phyloP scores from a whole-genome alignment of 768 basidiomycete genomes.

The Tulasnella sp. region DNA sequence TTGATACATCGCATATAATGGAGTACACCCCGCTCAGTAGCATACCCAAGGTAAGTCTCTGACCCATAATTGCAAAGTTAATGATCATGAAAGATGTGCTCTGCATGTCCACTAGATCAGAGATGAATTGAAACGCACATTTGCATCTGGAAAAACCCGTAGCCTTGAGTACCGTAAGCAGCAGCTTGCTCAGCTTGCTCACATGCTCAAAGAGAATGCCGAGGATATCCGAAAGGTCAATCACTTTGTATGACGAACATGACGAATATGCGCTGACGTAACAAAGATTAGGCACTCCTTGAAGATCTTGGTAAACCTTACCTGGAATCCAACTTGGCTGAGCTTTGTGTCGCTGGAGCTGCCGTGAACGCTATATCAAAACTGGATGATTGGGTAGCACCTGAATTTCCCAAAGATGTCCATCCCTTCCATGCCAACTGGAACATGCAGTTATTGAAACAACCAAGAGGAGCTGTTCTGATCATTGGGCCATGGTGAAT shows the following conservation, averaged over 20 bases:
- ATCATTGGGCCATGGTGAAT: conserved; percentile 20
- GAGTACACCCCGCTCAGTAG: not conserved
- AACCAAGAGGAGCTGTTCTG: conserved; percentile 40
- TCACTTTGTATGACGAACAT: conserved; percentile 23
- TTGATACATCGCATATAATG: not conserved
- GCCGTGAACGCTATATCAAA: conserved; percentile 41
- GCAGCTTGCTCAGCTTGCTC: conserved; percentile 6
- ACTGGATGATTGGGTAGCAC: conserved; percentile 63
- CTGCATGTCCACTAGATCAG: not conserved
- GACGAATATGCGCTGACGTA: conserved; percentile 21
- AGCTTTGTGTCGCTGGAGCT: conserved; percentile 44
- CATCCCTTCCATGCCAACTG: conserved; percentile 41
- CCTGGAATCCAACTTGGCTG: conserved; percentile 44
- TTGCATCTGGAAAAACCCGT: conserved; percentile 1
- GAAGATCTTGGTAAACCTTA: not conserved
- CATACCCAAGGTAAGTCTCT: not conserved
- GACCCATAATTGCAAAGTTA: not conserved
- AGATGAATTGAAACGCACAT: conserved; percentile 5
- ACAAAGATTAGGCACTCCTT: not conserved
- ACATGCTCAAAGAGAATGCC: conserved; percentile 6
- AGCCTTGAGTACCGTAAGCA: conserved; percentile 1
- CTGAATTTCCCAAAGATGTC: conserved; percentile 41
- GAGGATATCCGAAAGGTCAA: not conserved
- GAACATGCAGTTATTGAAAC: conserved; percentile 48
- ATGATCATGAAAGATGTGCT: not conserved